Percentiles rank a stretch among this genome's conserved stretches.
Conservation (phyloP, 441 rosid species). For the Erysimum cheiri region DNA sequence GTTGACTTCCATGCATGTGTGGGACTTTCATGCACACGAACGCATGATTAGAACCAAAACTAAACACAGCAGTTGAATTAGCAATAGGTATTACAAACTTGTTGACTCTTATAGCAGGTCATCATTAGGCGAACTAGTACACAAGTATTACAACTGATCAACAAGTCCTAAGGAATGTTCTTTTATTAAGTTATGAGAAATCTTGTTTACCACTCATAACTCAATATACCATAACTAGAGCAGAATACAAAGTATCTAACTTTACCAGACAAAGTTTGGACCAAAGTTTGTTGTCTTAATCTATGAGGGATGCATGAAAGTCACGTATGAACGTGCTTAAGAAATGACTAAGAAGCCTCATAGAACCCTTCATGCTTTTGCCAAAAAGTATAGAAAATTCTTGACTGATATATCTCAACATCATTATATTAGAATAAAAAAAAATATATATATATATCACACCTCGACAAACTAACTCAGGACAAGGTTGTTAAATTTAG, state of each 20-base stretch:
- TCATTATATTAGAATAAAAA: slow-evolving; percentile 15
- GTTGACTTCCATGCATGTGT: slow-evolving; percentile 20
- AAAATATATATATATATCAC: slow-evolving; percentile 9
- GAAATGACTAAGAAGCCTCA: slow-evolving; percentile 38
- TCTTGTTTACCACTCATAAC: not conserved
- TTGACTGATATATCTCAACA: slow-evolving; percentile 27
- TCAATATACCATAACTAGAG: not conserved
- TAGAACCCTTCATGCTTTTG: slow-evolving; percentile 29
- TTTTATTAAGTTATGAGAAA: not conserved
- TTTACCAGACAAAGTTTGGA: slow-evolving; percentile 5
- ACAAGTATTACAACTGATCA: not conserved
- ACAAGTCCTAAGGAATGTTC: not conserved
- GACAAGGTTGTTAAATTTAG: too few species aligned
- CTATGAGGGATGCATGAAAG: slow-evolving; percentile 11
- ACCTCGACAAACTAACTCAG: slow-evolving; percentile 19
- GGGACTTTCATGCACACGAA: slow-evolving; percentile 4
- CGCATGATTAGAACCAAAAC: not conserved
- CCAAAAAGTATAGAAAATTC: slow-evolving; percentile 10
- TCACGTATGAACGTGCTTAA: not conserved
- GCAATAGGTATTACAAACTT: not conserved
- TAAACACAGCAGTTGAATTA: not conserved
- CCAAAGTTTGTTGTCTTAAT: slow-evolving; percentile 21
- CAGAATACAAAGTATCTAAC: slow-evolving; percentile 27
- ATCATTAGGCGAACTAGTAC: not conserved
- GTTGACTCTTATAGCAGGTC: not conserved